Evolutionary conservation across 139 green algal species (phyloP).

Genomic region (Coelastrella sp.): DNA sequence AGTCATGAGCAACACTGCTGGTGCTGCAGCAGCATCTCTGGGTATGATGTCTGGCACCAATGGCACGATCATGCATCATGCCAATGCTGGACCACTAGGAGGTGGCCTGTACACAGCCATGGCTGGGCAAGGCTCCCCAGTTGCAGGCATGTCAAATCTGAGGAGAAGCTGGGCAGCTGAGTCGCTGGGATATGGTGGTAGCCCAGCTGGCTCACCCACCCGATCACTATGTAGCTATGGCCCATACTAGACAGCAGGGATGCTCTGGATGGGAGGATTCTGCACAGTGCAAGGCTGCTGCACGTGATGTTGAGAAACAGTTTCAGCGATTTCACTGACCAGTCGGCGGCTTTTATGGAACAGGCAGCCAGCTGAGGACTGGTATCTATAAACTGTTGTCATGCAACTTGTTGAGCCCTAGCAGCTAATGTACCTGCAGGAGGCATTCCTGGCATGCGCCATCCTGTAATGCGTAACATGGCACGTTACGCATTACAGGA

Average conservation of each 20-base stretch:
- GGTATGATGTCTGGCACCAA: not conserved
- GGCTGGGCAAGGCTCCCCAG: not conserved
- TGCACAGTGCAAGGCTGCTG: not conserved
- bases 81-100: not conserved
- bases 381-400: too few relatives aligned
- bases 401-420: too few relatives aligned
- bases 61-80: conserved; percentile 1
- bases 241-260: not conserved
- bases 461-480: too few relatives aligned
- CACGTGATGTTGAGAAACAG: not conserved
- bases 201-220: conserved; percentile 1
- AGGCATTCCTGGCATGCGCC: too few relatives aligned
- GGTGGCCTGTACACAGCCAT: not conserved
- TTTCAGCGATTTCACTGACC: too few relatives aligned
- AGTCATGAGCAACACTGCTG: not conserved
- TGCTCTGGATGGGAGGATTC: not conserved
- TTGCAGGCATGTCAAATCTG: not conserved
- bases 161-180: conserved; percentile 23
- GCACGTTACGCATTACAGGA: too few relatives aligned
- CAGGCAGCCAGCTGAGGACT: too few relatives aligned
- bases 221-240: conserved; percentile 7
- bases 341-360: too few relatives aligned
- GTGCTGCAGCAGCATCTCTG: not conserved
- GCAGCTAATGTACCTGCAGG: too few relatives aligned
- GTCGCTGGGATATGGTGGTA: not conserved